Conservation (phyloP, 2,329 filamentous ascomycete species). For the Apiospora kogelbergensis region DNA sequence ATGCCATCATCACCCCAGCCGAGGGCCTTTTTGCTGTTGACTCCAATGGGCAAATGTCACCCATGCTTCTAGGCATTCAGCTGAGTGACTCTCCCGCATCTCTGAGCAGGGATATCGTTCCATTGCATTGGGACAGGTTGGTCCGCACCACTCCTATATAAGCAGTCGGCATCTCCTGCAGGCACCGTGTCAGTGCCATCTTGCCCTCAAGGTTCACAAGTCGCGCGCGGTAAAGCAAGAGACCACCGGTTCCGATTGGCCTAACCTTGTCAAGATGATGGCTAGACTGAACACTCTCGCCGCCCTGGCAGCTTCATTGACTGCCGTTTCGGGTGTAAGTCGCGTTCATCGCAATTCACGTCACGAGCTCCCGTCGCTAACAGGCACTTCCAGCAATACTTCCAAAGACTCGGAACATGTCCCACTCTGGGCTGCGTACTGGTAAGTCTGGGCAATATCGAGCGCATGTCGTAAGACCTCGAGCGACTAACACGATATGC, state of each 20-base stretch:
- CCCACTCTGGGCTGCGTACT: conserved; percentile 59
- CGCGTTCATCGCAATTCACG: neutral
- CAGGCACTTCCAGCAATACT: conserved; percentile 25
- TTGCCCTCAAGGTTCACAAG: conserved; percentile 6
- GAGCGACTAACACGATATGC: neutral
- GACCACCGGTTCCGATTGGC: neutral
- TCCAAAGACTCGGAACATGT: conserved; percentile 59
- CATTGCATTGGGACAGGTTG: neutral
- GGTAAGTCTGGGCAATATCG: neutral
- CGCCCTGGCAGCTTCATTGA: conserved; percentile 34
- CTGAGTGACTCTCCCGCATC: neutral
- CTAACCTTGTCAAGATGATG: conserved; percentile 28
- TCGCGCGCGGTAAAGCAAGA: neutral
- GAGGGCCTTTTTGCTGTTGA: neutral
- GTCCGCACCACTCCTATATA: neutral
- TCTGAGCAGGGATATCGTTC: neutral
- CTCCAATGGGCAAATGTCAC: neutral
- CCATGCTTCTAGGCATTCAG: neutral
- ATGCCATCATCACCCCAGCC: conserved; percentile 2
- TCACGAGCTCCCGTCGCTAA: neutral
- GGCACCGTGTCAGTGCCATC: neutral
- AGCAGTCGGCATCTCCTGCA: neutral
- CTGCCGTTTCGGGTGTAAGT: conserved; percentile 30
- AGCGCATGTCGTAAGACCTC: too few relatives aligned
- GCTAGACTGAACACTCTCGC: conserved; percentile 35